These are phyloP conservation scores for Gautieria morchelliformis DNA, from an alignment of 768 basidiomycete genomes.

Conservation along the genomic window DNA sequence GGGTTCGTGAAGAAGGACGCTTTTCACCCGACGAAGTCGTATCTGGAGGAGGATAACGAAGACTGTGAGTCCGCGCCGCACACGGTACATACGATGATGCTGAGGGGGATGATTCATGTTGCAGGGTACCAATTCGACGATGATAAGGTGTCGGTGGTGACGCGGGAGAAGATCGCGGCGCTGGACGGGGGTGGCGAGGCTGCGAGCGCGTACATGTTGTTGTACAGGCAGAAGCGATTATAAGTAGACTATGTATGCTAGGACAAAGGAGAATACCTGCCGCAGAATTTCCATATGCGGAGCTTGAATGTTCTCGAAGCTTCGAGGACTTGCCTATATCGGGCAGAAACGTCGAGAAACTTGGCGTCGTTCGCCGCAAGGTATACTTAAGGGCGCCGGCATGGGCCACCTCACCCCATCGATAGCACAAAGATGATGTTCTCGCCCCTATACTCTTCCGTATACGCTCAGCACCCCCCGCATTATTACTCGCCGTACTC, in stretches of 20 bases:
- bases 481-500: background rate
- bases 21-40: conserved; percentile 35
- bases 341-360: background rate
- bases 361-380: background rate
- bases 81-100: too few relatives aligned
- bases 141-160: conserved; percentile 84
- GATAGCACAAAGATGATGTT: background rate
- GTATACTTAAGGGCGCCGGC: background rate
- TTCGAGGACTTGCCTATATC: background rate
- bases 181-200: conserved; percentile 92
- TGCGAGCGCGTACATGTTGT: conserved; percentile 78
- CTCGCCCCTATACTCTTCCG: background rate
- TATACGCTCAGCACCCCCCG: background rate
- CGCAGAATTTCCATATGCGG: background rate
- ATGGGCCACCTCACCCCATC: background rate
- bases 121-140: conserved; percentile 91
- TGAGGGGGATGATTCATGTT: too few relatives aligned
- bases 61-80: conserved; percentile 41
- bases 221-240: conserved; percentile 61
- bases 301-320: background rate
- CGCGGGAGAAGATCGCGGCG: conserved; percentile 69
- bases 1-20: conserved; percentile 78
- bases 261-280: too few relatives aligned
- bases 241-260: background rate
- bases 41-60: conserved; percentile 33